Evolutionary conservation across 768 basidiomycete species (phyloP), one percentile per base, ranked within the genome.

Genomic region (Trametes coccinea): DNA sequence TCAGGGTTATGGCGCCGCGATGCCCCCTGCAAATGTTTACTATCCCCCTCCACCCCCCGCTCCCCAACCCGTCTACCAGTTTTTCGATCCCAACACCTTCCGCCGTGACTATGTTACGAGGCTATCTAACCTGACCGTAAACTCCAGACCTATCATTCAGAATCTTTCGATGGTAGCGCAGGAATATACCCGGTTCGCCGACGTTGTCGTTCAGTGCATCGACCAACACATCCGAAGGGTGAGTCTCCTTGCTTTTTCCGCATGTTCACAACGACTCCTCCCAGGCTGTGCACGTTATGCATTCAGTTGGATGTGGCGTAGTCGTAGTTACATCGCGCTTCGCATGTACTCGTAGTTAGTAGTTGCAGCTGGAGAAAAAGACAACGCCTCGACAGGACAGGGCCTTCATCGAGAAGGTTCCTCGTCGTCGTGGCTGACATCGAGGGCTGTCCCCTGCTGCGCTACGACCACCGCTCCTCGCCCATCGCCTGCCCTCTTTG

Each of bases 61-160:
- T 39, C 78, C 80, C 46, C 76, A 74, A 56, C 74, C 78, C 47
- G 77, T 79, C 65, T 80, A 80, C 69, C 75, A 59, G 43, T 48
- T 76, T 71, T 74, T 84, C 71, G 89, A 92, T 73, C 85, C 89
- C 33, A 80, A 80, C 74, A 77, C 82, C 41, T 93, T 93, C 73
- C 85, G 93, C 66, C 84, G 86, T 76, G 92, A 93, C 77, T 93
- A 89, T 75, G 70, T 83, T 57, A 73, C 77, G 44, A 86, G 90
- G 63, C 86, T 97, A 56, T 78, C 84, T 69, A 85, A 88, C 65
- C 88, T 99, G 64, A 92, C 87, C 53, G 88, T 95, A 81, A 99
- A 98, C 77, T 96, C 95, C 67, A 88, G 95, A 70, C 90, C 93
- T 9, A 86, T 97, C 63, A 99, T 99, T 66, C 93, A 97, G 77